phyloP scores from a whole-genome alignment of 2,329 filamentous ascomycete genomes.

The Nothophoma quercina region DNA sequence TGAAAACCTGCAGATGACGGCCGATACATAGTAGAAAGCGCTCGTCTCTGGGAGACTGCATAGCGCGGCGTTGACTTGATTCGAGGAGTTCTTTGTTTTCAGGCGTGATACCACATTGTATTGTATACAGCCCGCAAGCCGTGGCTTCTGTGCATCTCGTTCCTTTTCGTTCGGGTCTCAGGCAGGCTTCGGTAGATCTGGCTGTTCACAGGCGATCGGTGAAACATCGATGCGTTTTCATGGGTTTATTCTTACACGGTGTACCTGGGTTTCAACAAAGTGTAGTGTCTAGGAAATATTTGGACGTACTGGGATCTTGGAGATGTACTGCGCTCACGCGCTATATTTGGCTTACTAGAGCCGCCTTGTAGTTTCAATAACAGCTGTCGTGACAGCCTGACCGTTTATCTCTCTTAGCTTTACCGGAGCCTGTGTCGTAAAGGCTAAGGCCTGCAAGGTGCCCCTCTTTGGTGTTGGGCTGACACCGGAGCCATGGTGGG shows the following conservation, averaged over 20 bases:
- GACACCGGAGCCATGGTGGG: background rate
- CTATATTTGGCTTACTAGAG: conserved; percentile 2
- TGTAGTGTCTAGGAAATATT: conserved; percentile 4
- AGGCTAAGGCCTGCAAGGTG: background rate
- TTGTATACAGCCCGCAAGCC: conserved; percentile 28
- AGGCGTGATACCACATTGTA: conserved; percentile 39
- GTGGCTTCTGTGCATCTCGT: conserved; percentile 29
- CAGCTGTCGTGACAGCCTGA: conserved; percentile 6
- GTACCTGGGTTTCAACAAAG: conserved; percentile 3
- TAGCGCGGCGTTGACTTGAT: conserved; percentile 38
- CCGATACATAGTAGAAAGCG: conserved; percentile 8
- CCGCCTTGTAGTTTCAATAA: conserved; percentile 4
- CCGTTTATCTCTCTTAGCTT: background rate
- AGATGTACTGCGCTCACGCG: conserved; percentile 14
- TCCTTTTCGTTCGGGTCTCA: conserved; percentile 13
- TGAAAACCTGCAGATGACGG: background rate
- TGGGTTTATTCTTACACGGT: background rate
- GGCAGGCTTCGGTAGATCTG: conserved; percentile 5
- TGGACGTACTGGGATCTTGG: conserved; percentile 5
- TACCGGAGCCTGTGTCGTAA: background rate
- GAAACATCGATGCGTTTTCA: background rate
- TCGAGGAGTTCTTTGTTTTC: conserved; percentile 21
- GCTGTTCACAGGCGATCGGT: background rate
- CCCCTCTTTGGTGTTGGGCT: conserved; percentile 7
- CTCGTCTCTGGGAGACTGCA: conserved; percentile 24